A percentile compares a stretch with the other conserved stretches of the same genome.
These are phyloP conservation scores for Tylopilus sp. DNA, from an alignment of 768 basidiomycete species.

Conservation along the genomic window DNA sequence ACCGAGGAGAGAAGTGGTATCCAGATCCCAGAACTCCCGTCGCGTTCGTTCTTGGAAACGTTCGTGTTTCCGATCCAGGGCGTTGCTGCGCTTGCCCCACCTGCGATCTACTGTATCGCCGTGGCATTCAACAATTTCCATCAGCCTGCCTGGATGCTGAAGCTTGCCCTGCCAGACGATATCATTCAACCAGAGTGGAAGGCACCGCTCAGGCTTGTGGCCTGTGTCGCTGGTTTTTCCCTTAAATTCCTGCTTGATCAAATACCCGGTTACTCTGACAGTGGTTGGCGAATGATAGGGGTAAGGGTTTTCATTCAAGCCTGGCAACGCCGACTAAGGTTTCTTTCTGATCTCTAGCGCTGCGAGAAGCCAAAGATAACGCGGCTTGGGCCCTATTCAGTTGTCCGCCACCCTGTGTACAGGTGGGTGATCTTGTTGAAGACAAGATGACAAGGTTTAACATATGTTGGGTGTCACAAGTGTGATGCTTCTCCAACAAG, in stretches of 20 bases:
- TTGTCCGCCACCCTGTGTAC: conserved; percentile 38
- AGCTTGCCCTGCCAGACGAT: conserved; percentile 24
- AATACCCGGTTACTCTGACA: conserved; percentile 21
- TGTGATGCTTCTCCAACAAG: conserved; percentile 25
- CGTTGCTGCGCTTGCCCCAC: conserved; percentile 21
- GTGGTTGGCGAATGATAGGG: conserved; percentile 33
- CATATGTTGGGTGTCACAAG: neutral
- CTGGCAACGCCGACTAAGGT: neutral
- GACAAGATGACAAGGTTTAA: neutral
- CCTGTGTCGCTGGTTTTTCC: conserved; percentile 25
- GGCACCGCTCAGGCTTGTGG: conserved; percentile 23
- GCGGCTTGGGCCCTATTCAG: conserved; percentile 32
- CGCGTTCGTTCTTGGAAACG: conserved; percentile 22
- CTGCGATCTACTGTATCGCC: conserved; percentile 26
- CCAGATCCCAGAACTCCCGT: conserved; percentile 13
- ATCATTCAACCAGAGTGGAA: conserved; percentile 23
- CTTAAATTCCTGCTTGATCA: conserved; percentile 12
- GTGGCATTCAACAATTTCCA: conserved; percentile 30
- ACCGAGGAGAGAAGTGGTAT: conserved; percentile 14
- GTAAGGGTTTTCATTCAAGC: conserved; percentile 10
- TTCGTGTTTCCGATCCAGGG: conserved; percentile 30
- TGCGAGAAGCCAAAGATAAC: conserved; percentile 30
- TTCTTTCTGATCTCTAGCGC: conserved; percentile 14
- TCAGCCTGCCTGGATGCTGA: conserved; percentile 36
- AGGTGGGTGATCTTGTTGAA: conserved; percentile 20